Conservation (phyloP, 768 basidiomycete genomes). For the Botryobasidium botryosum region DNA sequence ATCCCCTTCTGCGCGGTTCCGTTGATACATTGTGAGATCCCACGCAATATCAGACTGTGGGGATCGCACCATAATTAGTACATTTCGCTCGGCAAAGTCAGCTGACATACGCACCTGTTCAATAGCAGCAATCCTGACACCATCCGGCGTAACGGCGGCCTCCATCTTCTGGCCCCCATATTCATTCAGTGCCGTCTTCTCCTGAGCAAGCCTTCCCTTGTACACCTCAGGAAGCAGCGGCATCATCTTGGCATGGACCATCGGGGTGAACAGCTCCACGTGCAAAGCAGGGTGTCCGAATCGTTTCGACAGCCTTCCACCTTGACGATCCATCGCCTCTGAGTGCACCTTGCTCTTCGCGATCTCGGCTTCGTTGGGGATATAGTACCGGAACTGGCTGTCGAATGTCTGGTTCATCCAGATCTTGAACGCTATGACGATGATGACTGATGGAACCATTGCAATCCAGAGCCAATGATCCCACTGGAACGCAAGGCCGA, state of each 20-base stretch:
- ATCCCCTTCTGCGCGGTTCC: constrained; percentile 71
- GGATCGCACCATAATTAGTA: background rate
- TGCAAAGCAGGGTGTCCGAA: constrained; percentile 93
- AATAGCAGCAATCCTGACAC: constrained; percentile 69
- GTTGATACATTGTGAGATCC: constrained; percentile 59
- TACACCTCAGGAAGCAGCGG: constrained; percentile 60
- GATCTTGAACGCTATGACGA: constrained; percentile 68
- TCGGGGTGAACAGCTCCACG: constrained; percentile 70
- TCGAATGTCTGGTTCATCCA: constrained; percentile 58
- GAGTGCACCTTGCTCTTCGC: constrained; percentile 59
- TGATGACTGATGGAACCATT: constrained; percentile 71
- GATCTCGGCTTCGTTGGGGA: constrained; percentile 67
- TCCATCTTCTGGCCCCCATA: constrained; percentile 65
- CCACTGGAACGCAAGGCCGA: constrained; percentile 62
- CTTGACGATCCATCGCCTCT: constrained; percentile 50
- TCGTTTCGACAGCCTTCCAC: constrained; percentile 67
- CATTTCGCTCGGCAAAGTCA: constrained; percentile 1
- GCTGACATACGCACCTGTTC: constrained; percentile 35
- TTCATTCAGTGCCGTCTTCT: constrained; percentile 52
- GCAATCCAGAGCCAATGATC: constrained; percentile 64
- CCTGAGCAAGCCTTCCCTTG: constrained; percentile 45
- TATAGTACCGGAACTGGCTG: constrained; percentile 59
- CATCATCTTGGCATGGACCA: constrained; percentile 78
- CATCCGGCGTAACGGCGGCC: constrained; percentile 56
- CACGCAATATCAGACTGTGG: constrained; percentile 55